Percentiles rank a stretch among this genome's conserved stretches.
Evolutionary conservation across 2,329 filamentous ascomycete genomes (phyloP).

Genomic region (Lasiodiplodia theobromae): DNA sequence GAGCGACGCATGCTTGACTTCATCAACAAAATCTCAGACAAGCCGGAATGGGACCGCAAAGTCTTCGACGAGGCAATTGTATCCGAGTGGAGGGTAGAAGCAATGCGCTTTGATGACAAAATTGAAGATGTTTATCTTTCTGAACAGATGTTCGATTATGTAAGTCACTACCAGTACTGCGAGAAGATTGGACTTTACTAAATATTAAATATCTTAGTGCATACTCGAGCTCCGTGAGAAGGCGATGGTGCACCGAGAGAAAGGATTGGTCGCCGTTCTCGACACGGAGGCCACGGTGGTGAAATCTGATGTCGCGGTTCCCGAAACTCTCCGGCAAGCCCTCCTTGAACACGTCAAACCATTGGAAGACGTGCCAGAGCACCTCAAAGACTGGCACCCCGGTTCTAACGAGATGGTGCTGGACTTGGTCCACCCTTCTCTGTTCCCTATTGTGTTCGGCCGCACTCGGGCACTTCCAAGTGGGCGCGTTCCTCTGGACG

Average conservation of each 20-base stretch:
- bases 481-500: conserved; percentile 37
- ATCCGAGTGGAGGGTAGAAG: conserved; percentile 43
- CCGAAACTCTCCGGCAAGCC: conserved; percentile 46
- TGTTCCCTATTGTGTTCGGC: conserved; percentile 67
- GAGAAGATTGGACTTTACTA: not conserved
- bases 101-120: conserved; percentile 14
- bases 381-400: conserved; percentile 67
- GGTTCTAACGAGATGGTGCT: conserved; percentile 63
- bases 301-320: conserved; percentile 61
- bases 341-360: conserved; percentile 54
- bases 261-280: conserved; percentile 53
- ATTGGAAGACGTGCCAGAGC: conserved; percentile 61
- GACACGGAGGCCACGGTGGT: conserved; percentile 56
- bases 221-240: conserved; percentile 60
- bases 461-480: conserved; percentile 44
- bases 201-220: conserved; percentile 22
- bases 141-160: conserved; percentile 17
- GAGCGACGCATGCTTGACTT: conserved; percentile 49
- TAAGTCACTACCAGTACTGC: not conserved
- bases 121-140: conserved; percentile 5
- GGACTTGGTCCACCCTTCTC: conserved; percentile 69
- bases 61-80: conserved; percentile 44
- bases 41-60: conserved; percentile 50
- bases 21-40: conserved; percentile 52
- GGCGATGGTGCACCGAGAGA: conserved; percentile 53